Base-by-base conservation (phyloP, 345 rosid species). In the Citrus trifoliata region DNA sequence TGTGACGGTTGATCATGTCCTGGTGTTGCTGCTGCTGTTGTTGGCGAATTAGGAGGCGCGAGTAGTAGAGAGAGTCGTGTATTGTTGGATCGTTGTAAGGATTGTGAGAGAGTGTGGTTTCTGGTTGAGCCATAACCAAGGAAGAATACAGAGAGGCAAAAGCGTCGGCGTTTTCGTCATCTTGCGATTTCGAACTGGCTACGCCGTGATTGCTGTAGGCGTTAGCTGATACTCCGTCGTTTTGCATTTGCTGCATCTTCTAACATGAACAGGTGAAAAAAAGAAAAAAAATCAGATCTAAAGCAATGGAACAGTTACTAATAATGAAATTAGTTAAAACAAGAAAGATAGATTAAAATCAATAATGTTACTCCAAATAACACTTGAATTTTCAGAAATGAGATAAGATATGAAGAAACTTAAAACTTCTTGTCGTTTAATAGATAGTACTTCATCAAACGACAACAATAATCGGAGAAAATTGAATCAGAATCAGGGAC, bases 1-100 rank as follows among this genome's bases (percentile, higher is more conserved):
- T 86, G 76, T 78, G 88, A 76, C 87, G 86, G 74, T 88, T 88
- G 40, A 88, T 74, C 81, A 81, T 79, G 73, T 88, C 91, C 79
- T 86, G 91, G 28, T 86, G 77, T 42, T 63, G 78, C 30, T 75
- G 76, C 18, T 73, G 75, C 30, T 65, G 40, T 33, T 72, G 75
- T 6, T 83, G 87, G 28, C 79, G 86, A 87, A 83, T 81, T 13
- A 84, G 61, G 69, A 80, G 65, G 79, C 87, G 85, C 10, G 88
- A 81, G 65, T 76, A 70, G 73, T 79, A 35, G 63, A 72, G 58
- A 24, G 80, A 74, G 67, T 76, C 81, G 30, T 75, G 56, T 13
- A 75, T 65, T 32, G 38, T 61, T 61, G 77, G 77, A 46, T 74
- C 77, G 6, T 37, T 42, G 68, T 27, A 74, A 42, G 40, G 42